These are phyloP conservation scores for Metarhizium guizhouense DNA, from an alignment of 2,329 filamentous ascomycete genomes.

Conservation along the genomic window DNA sequence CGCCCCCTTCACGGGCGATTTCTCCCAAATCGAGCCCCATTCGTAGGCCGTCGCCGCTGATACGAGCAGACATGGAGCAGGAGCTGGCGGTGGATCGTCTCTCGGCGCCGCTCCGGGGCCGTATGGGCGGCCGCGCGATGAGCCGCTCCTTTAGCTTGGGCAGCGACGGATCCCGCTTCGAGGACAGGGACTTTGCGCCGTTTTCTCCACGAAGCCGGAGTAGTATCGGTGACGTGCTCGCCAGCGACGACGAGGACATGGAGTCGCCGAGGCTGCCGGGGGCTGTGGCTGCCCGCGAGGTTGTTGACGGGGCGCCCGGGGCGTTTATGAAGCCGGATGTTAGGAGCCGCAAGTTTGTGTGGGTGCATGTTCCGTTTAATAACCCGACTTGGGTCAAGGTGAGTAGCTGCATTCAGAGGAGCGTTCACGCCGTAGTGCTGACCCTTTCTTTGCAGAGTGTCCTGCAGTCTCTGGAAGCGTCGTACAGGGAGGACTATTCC, in stretches of 20 bases:
- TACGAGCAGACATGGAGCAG: slow-evolving; percentile 27
- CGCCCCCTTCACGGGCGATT: slow-evolving; percentile 16
- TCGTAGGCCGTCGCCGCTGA: slow-evolving; percentile 21
- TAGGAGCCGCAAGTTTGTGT: slow-evolving; percentile 40
- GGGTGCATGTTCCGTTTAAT: slow-evolving; percentile 49
- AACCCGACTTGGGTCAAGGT: slow-evolving; percentile 52
- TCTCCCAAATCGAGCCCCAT: slow-evolving; percentile 23
- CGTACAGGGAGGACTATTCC: slow-evolving; percentile 26
- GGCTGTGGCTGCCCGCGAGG: slow-evolving; percentile 20
- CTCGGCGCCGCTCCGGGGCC: slow-evolving; percentile 23
- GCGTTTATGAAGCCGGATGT: slow-evolving; percentile 24
- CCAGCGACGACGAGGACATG: slow-evolving; percentile 13
- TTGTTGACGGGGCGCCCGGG: slow-evolving; percentile 19
- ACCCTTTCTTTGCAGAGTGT: slow-evolving; percentile 25
- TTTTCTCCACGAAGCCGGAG: slow-evolving; percentile 27
- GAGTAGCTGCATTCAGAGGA: slow-evolving; percentile 6
- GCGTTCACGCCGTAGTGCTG: background rate
- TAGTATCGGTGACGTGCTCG: slow-evolving; percentile 10
- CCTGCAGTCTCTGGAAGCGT: slow-evolving; percentile 32
- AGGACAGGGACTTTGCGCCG: slow-evolving; percentile 26
- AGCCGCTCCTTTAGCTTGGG: slow-evolving; percentile 27
- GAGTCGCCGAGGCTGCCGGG: slow-evolving; percentile 23
- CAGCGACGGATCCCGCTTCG: slow-evolving; percentile 20
- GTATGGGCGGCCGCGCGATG: slow-evolving; percentile 20
- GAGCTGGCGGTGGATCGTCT: slow-evolving; percentile 29